Evolutionary conservation across 2,329 filamentous ascomycete genomes (phyloP).

Genomic region (Epichloe festucae): DNA sequence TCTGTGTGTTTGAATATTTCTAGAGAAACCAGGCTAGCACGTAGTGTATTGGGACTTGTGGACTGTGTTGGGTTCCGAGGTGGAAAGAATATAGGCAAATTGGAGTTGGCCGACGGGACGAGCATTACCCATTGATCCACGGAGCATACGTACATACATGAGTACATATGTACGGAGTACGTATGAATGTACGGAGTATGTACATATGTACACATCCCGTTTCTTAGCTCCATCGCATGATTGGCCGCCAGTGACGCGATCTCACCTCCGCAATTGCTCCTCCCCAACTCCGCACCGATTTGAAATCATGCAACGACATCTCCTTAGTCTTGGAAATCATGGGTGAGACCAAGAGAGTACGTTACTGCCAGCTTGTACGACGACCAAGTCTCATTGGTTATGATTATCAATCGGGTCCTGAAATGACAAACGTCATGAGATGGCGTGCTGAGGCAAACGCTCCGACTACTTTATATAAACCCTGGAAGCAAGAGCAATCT

Average conservation of each 20-base stretch:
- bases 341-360: too few species aligned
- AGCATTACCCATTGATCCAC: too few species aligned
- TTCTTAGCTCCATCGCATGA: background rate
- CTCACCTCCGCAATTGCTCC: background rate
- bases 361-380: background rate
- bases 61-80: constrained; percentile 36
- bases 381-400: background rate
- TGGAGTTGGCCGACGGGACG: too few species aligned
- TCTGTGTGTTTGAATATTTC: too few species aligned
- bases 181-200: too few species aligned
- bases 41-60: constrained; percentile 53
- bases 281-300: background rate
- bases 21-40: too few species aligned
- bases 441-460: background rate
- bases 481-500: background rate
- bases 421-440: background rate
- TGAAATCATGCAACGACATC: background rate
- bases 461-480: background rate
- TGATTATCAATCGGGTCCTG: background rate
- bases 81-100: too few species aligned
- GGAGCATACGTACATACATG: too few species aligned
- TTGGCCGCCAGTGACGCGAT: constrained; percentile 14
- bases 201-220: too few species aligned
- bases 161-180: too few species aligned
- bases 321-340: background rate